Evolutionary conservation across 1,139 yeast species (phyloP), one percentile per base, ranked within the genome.

Genomic region (Zygoascus sp.): DNA sequence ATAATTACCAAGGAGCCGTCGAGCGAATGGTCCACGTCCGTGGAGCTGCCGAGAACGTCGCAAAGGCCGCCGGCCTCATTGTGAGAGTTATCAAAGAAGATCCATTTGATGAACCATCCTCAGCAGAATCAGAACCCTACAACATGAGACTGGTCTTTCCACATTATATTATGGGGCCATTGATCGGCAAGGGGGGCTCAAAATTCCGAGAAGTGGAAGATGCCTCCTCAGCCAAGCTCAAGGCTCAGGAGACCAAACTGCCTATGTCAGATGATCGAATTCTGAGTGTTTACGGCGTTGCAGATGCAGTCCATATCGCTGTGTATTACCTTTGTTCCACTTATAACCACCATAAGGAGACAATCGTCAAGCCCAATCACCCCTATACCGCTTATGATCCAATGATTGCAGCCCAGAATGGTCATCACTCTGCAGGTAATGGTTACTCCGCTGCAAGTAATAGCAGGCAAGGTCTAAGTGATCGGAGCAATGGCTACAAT

Each of bases 301-400:
- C 90, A 3, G 95, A 85, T 66, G 90, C 95, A 2, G 78, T 89
- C 44, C 95, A 86, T 60, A 84, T 86, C 56, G 96, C 96, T 6
- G 73, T 83, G 0, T 85, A 81, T 62, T 83, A 83, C 60, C 75
- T 87, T 48, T 79, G 85, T 2, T 82, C 80, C 61, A 82, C 84
- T 11, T 60, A 53, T 30, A 44, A 52, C n/a, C 45, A 54, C 1
- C 55, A 57, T 41, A 45, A 53, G 35, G 58, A 57, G 11, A 40
- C 38, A 28, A 16, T 36, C 11, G 10, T 21, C 25, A 23, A 27
- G n/a, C 34, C 43, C 5, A 21, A 17, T 15, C 39, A 19, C 21
- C 21, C 20, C n/a, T 21, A 25, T 17, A 11, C 15, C 10, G 27
- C 36, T 5, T 42, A 40, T 37, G 47, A 41, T 38, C 50, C 48